Evolutionary conservation across 768 basidiomycete genomes (phyloP).

Genomic region (Pisolithus microcarpus): DNA sequence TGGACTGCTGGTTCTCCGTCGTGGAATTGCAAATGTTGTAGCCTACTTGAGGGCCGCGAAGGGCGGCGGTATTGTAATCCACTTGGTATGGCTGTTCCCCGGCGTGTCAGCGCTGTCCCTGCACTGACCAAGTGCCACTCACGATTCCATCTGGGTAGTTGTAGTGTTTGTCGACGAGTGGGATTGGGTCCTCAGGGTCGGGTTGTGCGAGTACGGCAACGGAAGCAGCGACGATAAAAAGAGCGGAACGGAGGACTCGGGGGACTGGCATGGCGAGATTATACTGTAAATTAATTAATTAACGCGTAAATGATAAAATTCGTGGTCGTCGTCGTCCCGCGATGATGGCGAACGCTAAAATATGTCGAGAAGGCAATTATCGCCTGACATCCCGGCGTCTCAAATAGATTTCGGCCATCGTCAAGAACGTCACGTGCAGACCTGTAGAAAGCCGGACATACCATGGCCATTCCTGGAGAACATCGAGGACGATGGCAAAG

Average conservation of each 20-base stretch:
- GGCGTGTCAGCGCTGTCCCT: not conserved
- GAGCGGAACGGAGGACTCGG: slow-evolving; percentile 32
- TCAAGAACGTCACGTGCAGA: not conserved
- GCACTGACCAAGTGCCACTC: slow-evolving; percentile 6
- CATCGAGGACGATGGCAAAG: not conserved
- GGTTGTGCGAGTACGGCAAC: slow-evolving; percentile 27
- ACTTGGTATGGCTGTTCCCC: slow-evolving; percentile 43
- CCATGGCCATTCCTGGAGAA: slow-evolving; percentile 6
- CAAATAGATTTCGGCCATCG: slow-evolving; percentile 20
- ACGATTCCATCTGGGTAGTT: slow-evolving; percentile 40
- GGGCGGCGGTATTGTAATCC: slow-evolving; percentile 30
- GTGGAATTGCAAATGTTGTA: slow-evolving; percentile 66
- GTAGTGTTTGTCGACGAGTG: slow-evolving; percentile 41
- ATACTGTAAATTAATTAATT: not conserved
- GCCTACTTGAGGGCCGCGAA: slow-evolving; percentile 53
- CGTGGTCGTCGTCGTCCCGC: not conserved
- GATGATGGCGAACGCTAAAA: not conserved
- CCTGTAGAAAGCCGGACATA: too few relatives aligned
- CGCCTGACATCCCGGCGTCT: not conserved
- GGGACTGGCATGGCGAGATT: not conserved
- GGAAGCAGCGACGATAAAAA: slow-evolving; percentile 27
- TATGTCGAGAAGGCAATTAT: not conserved
- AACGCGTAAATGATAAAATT: not conserved
- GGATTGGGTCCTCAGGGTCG: slow-evolving; percentile 37
- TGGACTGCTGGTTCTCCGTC: slow-evolving; percentile 51